Percentiles rank a stretch among this genome's conserved stretches.
Evolutionary conservation across 2,329 filamentous ascomycete genomes (phyloP).

Genomic region (Talaromyces sp.): DNA sequence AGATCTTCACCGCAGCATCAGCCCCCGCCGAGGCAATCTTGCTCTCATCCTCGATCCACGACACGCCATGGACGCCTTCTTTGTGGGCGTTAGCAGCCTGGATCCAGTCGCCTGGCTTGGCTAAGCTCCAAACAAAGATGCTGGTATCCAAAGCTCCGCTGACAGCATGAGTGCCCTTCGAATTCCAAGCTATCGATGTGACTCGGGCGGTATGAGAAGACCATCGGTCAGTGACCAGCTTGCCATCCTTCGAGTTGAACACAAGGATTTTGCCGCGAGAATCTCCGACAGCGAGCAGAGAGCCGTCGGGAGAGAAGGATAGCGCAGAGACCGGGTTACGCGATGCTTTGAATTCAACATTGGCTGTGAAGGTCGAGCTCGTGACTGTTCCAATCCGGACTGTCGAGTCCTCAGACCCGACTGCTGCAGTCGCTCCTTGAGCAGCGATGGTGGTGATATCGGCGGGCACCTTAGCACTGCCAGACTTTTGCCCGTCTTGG

Average conservation of each 20-base stretch:
- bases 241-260: slow-evolving; percentile 62
- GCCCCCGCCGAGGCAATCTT: slow-evolving; percentile 75
- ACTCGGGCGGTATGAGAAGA: slow-evolving; percentile 64
- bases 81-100: slow-evolving; percentile 89
- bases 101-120: slow-evolving; percentile 74
- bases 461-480: slow-evolving; percentile 57
- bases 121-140: slow-evolving; percentile 83
- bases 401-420: slow-evolving; percentile 68
- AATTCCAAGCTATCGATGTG: slow-evolving; percentile 70
- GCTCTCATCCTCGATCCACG: slow-evolving; percentile 62
- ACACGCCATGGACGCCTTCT: slow-evolving; percentile 84
- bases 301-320: slow-evolving; percentile 75
- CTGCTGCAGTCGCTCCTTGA: slow-evolving; percentile 60
- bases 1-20: slow-evolving; percentile 88
- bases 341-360: slow-evolving; percentile 59
- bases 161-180: slow-evolving; percentile 67
- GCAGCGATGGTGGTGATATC: slow-evolving; percentile 68
- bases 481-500: slow-evolving; percentile 53
- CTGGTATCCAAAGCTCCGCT: slow-evolving; percentile 88
- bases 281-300: slow-evolving; percentile 74
- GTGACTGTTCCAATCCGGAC: slow-evolving; percentile 68
- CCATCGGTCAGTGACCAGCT: slow-evolving; percentile 74
- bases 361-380: slow-evolving; percentile 48
- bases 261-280: slow-evolving; percentile 81
- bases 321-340: slow-evolving; percentile 70